Percentiles rank a stretch among this genome's conserved stretches.
These are phyloP conservation scores for Trichosporon asahii DNA, from an alignment of 1,284 basidiomycete species.

Conservation along the genomic window DNA sequence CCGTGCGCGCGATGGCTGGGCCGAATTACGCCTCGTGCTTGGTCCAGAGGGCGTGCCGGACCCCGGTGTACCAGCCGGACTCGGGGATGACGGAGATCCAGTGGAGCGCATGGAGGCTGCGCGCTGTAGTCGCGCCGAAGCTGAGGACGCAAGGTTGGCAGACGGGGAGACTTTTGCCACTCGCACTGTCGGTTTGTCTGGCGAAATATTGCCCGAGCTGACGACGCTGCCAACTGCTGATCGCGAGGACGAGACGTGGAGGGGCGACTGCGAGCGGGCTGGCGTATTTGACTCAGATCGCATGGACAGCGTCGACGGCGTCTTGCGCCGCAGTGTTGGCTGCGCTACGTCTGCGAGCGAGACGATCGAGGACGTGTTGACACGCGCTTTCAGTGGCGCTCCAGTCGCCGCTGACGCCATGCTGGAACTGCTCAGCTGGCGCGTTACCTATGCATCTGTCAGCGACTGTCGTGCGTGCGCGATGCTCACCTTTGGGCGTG, in stretches of 20 bases:
- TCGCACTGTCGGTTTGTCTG: background rate
- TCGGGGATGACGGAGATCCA: background rate
- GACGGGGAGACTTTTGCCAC: constrained; percentile 3
- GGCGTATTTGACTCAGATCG: background rate
- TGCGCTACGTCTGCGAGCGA: background rate
- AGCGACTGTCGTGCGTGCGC: background rate
- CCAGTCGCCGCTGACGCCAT: constrained; percentile 5
- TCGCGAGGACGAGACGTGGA: constrained; percentile 14
- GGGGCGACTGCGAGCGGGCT: constrained; percentile 9
- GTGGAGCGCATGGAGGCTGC: background rate
- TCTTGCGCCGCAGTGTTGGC: constrained; percentile 6
- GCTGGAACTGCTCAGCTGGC: constrained; percentile 10
- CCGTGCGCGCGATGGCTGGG: background rate
- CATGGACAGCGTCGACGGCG: constrained; percentile 11
- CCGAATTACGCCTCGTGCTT: background rate
- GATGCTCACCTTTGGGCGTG: background rate
- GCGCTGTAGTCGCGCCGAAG: background rate
- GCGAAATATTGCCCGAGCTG: background rate
- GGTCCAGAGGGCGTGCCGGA: background rate
- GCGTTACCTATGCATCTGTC: constrained; percentile 5
- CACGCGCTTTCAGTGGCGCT: constrained; percentile 22
- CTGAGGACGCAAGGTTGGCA: background rate
- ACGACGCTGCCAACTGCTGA: constrained; percentile 7
- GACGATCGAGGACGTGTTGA: constrained; percentile 25
- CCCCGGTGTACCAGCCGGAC: background rate